Base-by-base conservation (phyloP, 208 protist genomes). In the Leishmania major region DNA sequence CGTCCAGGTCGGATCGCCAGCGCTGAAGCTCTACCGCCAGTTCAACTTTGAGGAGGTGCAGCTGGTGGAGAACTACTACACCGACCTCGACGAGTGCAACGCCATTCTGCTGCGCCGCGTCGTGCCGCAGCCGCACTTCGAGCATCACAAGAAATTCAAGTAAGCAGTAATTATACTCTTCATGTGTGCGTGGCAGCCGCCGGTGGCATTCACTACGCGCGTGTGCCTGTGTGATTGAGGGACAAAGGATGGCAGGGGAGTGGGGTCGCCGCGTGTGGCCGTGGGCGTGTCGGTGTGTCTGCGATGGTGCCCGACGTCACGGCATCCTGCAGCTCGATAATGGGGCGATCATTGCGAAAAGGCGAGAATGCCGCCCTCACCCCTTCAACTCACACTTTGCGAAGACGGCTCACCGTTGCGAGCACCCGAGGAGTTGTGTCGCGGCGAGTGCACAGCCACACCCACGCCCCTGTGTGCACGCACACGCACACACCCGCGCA, bases 1-100 rank as follows among this genome's bases (percentile, higher is more conserved):
- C 76, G 90, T 97, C 80, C 95, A 98, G 88, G 89, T 96, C 59
- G 91, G 92, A 37, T 94, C 92, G n/a, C 79, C 88, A 3, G 94
- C 89, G 10, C 81, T 96, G 28, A 83, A 91, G 28, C 98, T 98
- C 72, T 99, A 99, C 88, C 88, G 91, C 60, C 79, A 88, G 49
- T 95, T 94, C 80, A 81, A 87, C 78, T 99, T 98, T 80, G 78
- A 82, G 49, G 90, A 91, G 35, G 84, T 89, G 47, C 81, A 89
- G 35, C 79, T 80, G 22, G 80, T 94, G 47, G 86, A 94, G 55
- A 83, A 83, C 40, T 91, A 98, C 62, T 99, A 99, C 87, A 93
- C 96, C 69, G 88, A 95, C 51, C 90, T 99, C 62, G 92, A 98
- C 0, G 81, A 90, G 79, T 76, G 84, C 66, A 90, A 97, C 72